These are phyloP conservation scores for Gossypium thurberi DNA, from an alignment of 345 rosid genomes.

Conservation along the genomic window DNA sequence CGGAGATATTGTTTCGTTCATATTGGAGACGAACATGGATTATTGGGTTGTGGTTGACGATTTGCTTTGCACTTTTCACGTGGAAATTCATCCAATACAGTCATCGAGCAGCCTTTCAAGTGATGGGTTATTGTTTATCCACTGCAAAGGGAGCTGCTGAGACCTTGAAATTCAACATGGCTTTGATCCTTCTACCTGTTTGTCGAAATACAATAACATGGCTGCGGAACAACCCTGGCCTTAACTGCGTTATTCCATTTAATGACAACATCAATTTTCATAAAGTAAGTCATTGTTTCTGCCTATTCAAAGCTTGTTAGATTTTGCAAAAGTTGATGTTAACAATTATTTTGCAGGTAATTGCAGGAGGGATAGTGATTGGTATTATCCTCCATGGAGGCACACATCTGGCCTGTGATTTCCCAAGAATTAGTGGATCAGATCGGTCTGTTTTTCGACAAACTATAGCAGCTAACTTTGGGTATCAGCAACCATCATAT, in stretches of 20 bases:
- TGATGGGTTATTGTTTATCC: constrained; percentile 57
- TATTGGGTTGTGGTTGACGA: constrained; percentile 29
- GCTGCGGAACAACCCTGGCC: constrained; percentile 33
- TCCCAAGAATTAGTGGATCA: constrained; percentile 40
- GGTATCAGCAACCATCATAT: constrained; percentile 45
- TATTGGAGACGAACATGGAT: constrained; percentile 50
- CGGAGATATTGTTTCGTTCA: constrained; percentile 31
- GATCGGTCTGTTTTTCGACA: constrained; percentile 28
- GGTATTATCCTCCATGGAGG: constrained; percentile 58
- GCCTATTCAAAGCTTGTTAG: background rate
- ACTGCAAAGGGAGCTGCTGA: constrained; percentile 63
- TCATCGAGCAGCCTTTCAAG: constrained; percentile 37
- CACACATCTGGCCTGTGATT: constrained; percentile 52
- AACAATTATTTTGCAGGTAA: constrained; percentile 21
- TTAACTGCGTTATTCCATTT: constrained; percentile 37
- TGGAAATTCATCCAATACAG: constrained; percentile 54
- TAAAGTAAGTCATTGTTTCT: constrained; percentile 24
- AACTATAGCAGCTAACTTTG: constrained; percentile 37
- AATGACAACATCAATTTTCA: constrained; percentile 54
- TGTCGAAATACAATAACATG: constrained; percentile 44
- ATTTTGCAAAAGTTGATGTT: background rate
- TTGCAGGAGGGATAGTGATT: constrained; percentile 48
- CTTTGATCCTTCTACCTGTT: constrained; percentile 46
- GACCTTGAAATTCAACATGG: constrained; percentile 56
- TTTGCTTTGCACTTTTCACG: constrained; percentile 33